Base-by-base conservation (phyloP, 805 yeast genomes). In the Sugiyamaella smithiae region DNA sequence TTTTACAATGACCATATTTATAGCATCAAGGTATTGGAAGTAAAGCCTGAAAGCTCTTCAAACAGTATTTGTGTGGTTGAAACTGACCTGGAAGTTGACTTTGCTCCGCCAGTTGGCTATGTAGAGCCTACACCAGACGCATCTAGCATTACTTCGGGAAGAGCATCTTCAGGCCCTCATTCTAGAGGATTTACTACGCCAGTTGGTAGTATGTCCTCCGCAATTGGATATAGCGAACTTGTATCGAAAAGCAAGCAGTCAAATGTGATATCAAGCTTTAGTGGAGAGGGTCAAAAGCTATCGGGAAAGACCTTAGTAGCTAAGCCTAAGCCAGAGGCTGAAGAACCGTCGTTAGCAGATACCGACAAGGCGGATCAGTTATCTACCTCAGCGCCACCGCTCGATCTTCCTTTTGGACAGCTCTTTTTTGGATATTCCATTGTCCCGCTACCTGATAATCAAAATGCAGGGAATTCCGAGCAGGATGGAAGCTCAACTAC, bases 91-190 rank as follows among this genome's bases (percentile, higher is more conserved):
- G 96, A 88, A 51, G 95, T 97, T 0, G 99, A 93, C 63, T 93
- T 93, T 71, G 98, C 97, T 1, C 96, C 99, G 1, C 99, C 99
- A 0, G 96, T 91, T 4, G 99, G 99, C 0, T 93, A 93, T 64
- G 96, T 87, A 16, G 98, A 91, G 63, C 97, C 97, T 1, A 89
- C 55, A 6, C 33, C 58, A 7, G 50, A 64, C 6, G 32, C 53
- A 12, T 51, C 60, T 1, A 40, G 50, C 5, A 43, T 44, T 2
- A 44, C 61, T 4, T 42, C 56, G 3, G 41, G 57, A n/a, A 50
- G 40, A n/a, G 17, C 24, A 11, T 20, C 37, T 4, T 20, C 46
- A 29, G 36, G 38, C 8, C 29, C 46, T 3, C 53, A 53, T 4
- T 36, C 55, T 1, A 40, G 55, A 25, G 36, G 43, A 3, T 29